A percentile compares a stretch with the other conserved stretches of the same genome.
Conservation (phyloP, 768 basidiomycete genomes). For the Hericium rajendrae region DNA sequence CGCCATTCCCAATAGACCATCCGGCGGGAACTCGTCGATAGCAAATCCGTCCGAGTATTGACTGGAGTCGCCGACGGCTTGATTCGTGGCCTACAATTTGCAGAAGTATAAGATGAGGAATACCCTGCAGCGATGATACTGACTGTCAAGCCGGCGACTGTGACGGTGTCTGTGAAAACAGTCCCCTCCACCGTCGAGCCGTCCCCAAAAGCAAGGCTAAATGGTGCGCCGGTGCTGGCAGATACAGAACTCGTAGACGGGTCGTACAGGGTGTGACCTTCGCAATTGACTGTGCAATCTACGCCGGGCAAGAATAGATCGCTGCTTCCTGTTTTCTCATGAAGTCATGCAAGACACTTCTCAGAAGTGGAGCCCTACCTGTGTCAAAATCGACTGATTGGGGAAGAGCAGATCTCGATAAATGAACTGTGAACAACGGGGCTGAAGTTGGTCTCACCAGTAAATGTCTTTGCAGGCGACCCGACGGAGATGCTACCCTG, state of each 20-base stretch:
- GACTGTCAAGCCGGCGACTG: conserved; percentile 26
- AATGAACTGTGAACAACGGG: neutral
- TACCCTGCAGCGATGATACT: neutral
- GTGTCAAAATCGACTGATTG: conserved; percentile 1
- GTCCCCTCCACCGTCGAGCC: conserved; percentile 30
- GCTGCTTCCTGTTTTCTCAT: conserved; percentile 20
- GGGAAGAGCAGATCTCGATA: neutral
- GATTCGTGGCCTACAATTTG: conserved; percentile 19
- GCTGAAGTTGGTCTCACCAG: neutral
- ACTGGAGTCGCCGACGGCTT: conserved; percentile 36
- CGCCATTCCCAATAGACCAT: conserved; percentile 36
- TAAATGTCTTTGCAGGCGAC: neutral
- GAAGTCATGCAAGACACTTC: no score
- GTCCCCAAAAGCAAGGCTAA: conserved; percentile 29
- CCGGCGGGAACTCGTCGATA: conserved; percentile 20
- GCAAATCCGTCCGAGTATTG: conserved; percentile 27
- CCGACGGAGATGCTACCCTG: neutral
- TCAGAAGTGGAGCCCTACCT: neutral
- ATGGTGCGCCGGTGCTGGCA: conserved; percentile 15
- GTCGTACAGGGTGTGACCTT: conserved; percentile 4
- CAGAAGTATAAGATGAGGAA: neutral
- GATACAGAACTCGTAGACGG: conserved; percentile 10
- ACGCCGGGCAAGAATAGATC: conserved; percentile 26
- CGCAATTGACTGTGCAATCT: conserved; percentile 22
- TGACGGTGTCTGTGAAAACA: conserved; percentile 35